A percentile compares a stretch with the other conserved stretches of the same genome.
Conservation (phyloP, 768 basidiomycete species). For the Erythrobasidium yunnanense region DNA sequence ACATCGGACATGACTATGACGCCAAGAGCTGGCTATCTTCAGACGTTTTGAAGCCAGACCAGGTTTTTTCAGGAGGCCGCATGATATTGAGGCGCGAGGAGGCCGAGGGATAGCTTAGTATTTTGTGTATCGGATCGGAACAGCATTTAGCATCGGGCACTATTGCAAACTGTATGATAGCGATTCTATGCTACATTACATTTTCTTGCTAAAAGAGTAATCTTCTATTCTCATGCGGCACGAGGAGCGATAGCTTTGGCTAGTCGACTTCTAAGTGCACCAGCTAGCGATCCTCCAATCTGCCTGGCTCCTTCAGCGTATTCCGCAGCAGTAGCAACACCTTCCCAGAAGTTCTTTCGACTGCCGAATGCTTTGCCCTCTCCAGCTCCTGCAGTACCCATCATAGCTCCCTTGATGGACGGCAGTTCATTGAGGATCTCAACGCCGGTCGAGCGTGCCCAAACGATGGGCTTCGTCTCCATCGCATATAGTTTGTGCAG, state of each 20-base stretch:
- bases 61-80: not conserved
- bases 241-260: no score
- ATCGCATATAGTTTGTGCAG: slow-evolving; percentile 66
- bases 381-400: slow-evolving; percentile 62
- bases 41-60: not conserved
- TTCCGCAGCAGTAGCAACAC: slow-evolving; percentile 11
- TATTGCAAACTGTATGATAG: no score
- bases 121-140: not conserved
- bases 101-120: no score
- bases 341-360: not conserved
- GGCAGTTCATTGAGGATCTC: slow-evolving; percentile 86
- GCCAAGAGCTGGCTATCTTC: not conserved
- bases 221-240: not conserved
- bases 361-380: not conserved
- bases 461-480: slow-evolving; percentile 47
- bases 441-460: slow-evolving; percentile 73
- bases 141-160: no score
- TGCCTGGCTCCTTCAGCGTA: slow-evolving; percentile 8
- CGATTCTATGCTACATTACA: no score
- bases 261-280: not conserved
- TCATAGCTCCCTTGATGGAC: slow-evolving; percentile 66
- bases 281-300: not conserved
- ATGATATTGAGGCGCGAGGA: not conserved
- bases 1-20: not conserved
- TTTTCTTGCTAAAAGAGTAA: no score